Evolutionary conservation across 2,329 filamentous ascomycete species (phyloP).

Genomic region (Sclerotinia sclerotiorum): DNA sequence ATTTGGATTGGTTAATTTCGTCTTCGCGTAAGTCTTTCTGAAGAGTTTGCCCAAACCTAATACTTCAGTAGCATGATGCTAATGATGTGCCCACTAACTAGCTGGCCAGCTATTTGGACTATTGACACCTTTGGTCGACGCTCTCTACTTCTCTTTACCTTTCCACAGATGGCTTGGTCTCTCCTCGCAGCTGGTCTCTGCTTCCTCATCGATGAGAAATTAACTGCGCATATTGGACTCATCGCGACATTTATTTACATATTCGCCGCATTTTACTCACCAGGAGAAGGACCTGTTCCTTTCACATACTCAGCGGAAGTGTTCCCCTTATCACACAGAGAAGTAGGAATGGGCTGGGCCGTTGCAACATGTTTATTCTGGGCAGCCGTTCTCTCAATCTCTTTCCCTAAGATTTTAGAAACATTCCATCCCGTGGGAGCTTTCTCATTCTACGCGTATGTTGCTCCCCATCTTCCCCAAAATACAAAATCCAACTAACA

Average conservation of each 20-base stretch:
- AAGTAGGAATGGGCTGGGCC: conserved; percentile 62
- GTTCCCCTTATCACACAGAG: conserved; percentile 62
- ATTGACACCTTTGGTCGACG: conserved; percentile 66
- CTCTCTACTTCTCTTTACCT: conserved; percentile 61
- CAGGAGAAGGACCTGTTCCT: conserved; percentile 61
- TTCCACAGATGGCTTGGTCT: conserved; percentile 66
- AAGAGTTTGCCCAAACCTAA: background rate
- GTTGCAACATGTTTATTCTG: conserved; percentile 60
- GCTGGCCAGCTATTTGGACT: conserved; percentile 58
- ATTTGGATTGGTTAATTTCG: conserved; percentile 63
- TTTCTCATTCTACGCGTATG: conserved; percentile 52
- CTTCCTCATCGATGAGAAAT: conserved; percentile 48
- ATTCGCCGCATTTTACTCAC: conserved; percentile 64
- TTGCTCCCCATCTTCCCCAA: background rate
- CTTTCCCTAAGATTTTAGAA: conserved; percentile 34
- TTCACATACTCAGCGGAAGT: conserved; percentile 63
- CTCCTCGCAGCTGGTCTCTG: conserved; percentile 59
- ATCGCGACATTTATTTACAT: conserved; percentile 63
- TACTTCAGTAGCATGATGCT: background rate
- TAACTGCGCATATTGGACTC: conserved; percentile 48
- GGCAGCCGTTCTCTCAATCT: conserved; percentile 63
- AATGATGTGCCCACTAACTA: conserved; percentile 57
- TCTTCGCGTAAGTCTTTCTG: conserved; percentile 36
- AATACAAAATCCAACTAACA: background rate
- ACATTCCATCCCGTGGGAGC: conserved; percentile 43